Percentiles rank a stretch among this genome's conserved stretches.
Conservation (phyloP, 1,284 basidiomycete genomes). For the Cutaneotrichosporon daszewskae region DNA sequence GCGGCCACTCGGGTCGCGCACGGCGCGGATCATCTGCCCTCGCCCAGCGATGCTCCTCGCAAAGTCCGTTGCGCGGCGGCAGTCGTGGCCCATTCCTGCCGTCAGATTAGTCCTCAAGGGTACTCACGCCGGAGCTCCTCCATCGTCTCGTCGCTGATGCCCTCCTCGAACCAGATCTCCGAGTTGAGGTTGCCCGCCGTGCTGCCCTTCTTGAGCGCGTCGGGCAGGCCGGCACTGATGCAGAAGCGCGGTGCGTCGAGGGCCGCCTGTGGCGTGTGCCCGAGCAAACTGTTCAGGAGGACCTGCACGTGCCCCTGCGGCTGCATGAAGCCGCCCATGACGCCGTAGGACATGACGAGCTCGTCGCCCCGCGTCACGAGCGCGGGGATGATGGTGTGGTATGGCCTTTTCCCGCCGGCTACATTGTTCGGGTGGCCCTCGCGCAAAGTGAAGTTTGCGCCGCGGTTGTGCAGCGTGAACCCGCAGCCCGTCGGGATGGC, state of each 20-base stretch:
- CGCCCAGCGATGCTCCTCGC: slow-evolving; percentile 71
- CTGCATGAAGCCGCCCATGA: slow-evolving; percentile 61
- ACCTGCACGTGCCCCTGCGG: slow-evolving; percentile 45
- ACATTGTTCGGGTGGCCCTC: slow-evolving; percentile 78
- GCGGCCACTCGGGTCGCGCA: slow-evolving; percentile 59
- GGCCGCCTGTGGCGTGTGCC: slow-evolving; percentile 74
- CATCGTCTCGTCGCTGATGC: slow-evolving; percentile 59
- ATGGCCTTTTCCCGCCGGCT: slow-evolving; percentile 78
- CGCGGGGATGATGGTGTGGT: slow-evolving; percentile 89
- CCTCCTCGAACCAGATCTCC: slow-evolving; percentile 75
- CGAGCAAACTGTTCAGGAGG: slow-evolving; percentile 76
- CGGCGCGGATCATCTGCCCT: slow-evolving; percentile 80
- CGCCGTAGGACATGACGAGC: slow-evolving; percentile 79
- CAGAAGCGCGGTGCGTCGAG: slow-evolving; percentile 89
- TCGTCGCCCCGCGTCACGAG: slow-evolving; percentile 71
- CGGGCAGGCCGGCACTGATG: slow-evolving; percentile 75
- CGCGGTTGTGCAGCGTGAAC: slow-evolving; percentile 92
- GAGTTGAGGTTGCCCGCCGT: slow-evolving; percentile 60
- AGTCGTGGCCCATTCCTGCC: slow-evolving; percentile 79
- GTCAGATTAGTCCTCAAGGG: background rate
- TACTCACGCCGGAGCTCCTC: slow-evolving; percentile 53
- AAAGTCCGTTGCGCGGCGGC: slow-evolving; percentile 59
- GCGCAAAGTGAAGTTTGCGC: slow-evolving; percentile 71
- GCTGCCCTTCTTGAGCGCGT: slow-evolving; percentile 51
- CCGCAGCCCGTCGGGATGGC: slow-evolving; percentile 89